A percentile compares a stretch with the other conserved stretches of the same genome.
Evolutionary conservation across 495 filamentous ascomycete genomes (phyloP).

Genomic region (Penicillium tannophilum): DNA sequence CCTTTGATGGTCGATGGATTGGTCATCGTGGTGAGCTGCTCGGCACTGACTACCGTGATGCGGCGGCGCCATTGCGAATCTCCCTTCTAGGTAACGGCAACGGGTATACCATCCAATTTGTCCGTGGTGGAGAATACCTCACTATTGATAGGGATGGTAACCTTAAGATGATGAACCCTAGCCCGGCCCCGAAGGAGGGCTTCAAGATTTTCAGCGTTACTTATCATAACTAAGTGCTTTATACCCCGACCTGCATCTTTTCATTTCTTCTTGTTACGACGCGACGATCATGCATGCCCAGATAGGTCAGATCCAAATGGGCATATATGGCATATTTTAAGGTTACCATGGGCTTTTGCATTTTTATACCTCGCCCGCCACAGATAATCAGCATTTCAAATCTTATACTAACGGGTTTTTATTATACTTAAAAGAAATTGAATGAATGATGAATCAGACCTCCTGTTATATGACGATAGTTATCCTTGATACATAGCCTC

Average conservation of each 20-base stretch:
- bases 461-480: too few species aligned
- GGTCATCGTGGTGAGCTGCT: constrained; percentile 34
- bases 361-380: too few species aligned
- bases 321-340: too few species aligned
- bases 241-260: not conserved
- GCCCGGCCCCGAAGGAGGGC: constrained; percentile 7
- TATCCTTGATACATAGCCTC: too few species aligned
- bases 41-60: constrained; percentile 12
- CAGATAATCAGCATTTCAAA: too few species aligned
- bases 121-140: constrained; percentile 24
- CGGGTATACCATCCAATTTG: constrained; percentile 46
- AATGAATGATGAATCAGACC: too few species aligned
- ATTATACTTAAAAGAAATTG: too few species aligned
- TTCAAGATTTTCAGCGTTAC: constrained; percentile 51
- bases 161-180: constrained; percentile 17
- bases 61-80: constrained; percentile 41
- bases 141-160: constrained; percentile 26
- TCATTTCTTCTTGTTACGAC: not conserved
- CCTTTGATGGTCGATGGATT: not conserved
- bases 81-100: constrained; percentile 42
- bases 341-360: too few species aligned
- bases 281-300: not conserved
- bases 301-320: too few species aligned
- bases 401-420: too few species aligned
- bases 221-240: constrained; percentile 32